Base-by-base conservation (phyloP, 2,329 filamentous ascomycete species). In the Calonectria hawksworthii region DNA sequence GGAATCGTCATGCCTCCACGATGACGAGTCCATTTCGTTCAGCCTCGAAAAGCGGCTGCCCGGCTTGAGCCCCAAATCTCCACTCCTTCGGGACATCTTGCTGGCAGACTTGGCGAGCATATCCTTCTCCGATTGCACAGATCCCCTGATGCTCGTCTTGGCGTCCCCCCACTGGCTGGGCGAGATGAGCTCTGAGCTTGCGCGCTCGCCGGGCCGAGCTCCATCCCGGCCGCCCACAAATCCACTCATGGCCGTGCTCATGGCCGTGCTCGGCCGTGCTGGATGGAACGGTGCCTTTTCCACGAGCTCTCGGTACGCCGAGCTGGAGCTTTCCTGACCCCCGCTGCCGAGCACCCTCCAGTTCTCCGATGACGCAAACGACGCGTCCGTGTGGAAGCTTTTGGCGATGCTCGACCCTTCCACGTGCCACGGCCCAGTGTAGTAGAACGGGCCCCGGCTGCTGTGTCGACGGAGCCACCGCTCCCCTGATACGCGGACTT, bases 241-340 rank as follows among this genome's bases (percentile, higher is more conserved):
- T 23, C 56, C 56, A 63, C 56, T 63, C 56, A 63, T 63, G 56
- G 36, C 56, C 34, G 56, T 63, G 56, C 71, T 79, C 77, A 73
- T 77, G 2, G 79, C 77, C 11, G 80, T 78, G 50, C 76, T 76
- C 26, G 79, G 81, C 80, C 56, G 86, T 80, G 54, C 83, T 82
- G 75, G 89, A 85, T 83, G 85, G 66, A 86, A 85, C 0, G 85
- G 84, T 10, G 83, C 82, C 26, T 80, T 81, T 44, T 84, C 80
- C 16, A 84, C 82, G 5, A 85, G 79, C 21, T 84, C 83, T 47
- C 82, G 80, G 74, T 86, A 85, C 8, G 82, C 81, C 13, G 82
- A 77, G 30, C 81, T 84, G 11, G 74, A 70, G 13, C 82, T 79
- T 8, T 82, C 82, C 32, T 80, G 76, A 10, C 76, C 82, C 26